A percentile compares a stretch with the other conserved stretches of the same genome.
phyloP scores from a whole-genome alignment of 768 basidiomycete genomes.

The Mycena sanguinolenta region DNA sequence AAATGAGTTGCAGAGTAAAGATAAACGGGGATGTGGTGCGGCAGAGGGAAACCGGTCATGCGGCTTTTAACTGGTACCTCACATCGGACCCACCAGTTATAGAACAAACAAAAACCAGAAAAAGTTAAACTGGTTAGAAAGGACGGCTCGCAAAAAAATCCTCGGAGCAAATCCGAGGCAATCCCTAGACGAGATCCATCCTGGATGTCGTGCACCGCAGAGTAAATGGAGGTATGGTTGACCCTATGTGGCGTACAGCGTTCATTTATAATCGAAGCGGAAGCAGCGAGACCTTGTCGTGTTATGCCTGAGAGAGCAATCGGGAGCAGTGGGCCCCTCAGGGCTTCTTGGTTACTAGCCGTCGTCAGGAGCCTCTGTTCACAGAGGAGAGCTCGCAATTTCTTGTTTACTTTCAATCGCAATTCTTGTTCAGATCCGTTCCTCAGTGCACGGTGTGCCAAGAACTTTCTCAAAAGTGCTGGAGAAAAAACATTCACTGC shows the following conservation, averaged over 20 bases:
- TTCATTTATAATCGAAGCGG: slow-evolving; percentile 23
- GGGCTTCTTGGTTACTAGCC: neutral
- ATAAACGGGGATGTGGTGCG: slow-evolving; percentile 3
- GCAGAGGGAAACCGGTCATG: slow-evolving; percentile 4
- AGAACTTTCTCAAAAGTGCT: neutral
- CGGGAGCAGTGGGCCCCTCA: neutral
- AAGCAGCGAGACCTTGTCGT: neutral
- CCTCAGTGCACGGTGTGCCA: neutral
- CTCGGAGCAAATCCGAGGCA: neutral
- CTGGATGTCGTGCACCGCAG: too few species aligned
- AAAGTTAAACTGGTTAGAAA: too few species aligned
- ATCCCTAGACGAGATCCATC: too few species aligned
- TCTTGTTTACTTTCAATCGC: neutral
- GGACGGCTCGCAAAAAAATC: neutral
- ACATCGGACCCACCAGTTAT: slow-evolving; percentile 7
- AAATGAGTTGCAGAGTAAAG: neutral
- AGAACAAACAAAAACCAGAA: slow-evolving; percentile 4
- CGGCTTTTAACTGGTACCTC: slow-evolving; percentile 34
- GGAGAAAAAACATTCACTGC: neutral
- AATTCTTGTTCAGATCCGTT: neutral
- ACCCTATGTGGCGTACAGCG: slow-evolving; percentile 13
- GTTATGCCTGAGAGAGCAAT: neutral
- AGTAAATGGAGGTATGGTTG: slow-evolving; percentile 8
- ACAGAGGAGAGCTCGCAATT: neutral
- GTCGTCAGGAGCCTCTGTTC: neutral